Conservation (phyloP, 345 rosid genomes). For the Barbarea vulgaris region DNA sequence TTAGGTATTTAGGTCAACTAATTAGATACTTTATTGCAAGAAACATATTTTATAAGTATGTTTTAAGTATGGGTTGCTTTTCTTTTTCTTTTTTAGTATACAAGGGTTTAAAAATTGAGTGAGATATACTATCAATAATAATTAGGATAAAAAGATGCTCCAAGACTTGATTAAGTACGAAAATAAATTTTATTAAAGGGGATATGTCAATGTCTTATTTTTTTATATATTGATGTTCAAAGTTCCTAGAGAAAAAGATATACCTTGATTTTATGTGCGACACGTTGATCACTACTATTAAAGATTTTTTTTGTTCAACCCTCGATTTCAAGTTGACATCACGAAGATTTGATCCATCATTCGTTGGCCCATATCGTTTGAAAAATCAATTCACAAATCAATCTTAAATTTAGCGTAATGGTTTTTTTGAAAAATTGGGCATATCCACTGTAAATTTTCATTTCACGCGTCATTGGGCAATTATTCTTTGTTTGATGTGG, state of each 20-base stretch:
- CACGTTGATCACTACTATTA: slow-evolving; percentile 33
- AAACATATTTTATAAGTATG: neutral
- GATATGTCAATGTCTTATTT: slow-evolving; percentile 25
- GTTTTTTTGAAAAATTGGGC: neutral
- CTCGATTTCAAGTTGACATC: slow-evolving; percentile 40
- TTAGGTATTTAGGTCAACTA: slow-evolving; percentile 36
- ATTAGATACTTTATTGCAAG: neutral
- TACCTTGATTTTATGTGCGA: slow-evolving; percentile 16
- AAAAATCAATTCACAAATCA: slow-evolving; percentile 37
- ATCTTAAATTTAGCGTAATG: slow-evolving; percentile 23
- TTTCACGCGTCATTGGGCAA: neutral
- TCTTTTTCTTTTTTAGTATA: neutral
- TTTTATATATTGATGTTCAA: slow-evolving; percentile 13
- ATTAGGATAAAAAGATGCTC: slow-evolving; percentile 2
- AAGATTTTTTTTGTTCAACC: slow-evolving; percentile 25
- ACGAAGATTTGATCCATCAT: slow-evolving; percentile 46
- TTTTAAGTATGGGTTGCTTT: neutral
- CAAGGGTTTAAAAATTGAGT: neutral
- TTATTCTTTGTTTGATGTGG: neutral
- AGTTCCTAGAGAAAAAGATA: slow-evolving; percentile 12
- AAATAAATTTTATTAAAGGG: slow-evolving; percentile 15
- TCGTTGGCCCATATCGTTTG: slow-evolving; percentile 35
- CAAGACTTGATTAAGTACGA: neutral
- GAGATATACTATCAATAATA: neutral
- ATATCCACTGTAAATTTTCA: neutral